Evolutionary conservation across 176 grass and related monocot genomes (phyloP).

Genomic region (Cenchrus americanus): DNA sequence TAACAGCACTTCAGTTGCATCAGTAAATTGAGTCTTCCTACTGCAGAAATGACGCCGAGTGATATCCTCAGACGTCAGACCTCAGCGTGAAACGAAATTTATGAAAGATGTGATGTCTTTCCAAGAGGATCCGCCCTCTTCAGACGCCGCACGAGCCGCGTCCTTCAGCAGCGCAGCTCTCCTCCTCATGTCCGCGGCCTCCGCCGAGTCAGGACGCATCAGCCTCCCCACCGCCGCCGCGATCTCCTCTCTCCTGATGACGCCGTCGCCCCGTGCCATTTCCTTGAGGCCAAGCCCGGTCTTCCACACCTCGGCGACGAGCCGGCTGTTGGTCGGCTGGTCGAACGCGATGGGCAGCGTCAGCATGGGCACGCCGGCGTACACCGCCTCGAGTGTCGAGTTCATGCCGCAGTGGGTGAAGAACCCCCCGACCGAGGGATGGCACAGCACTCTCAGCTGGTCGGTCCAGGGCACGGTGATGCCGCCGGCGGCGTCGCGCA

Average conservation of each 20-base stretch:
- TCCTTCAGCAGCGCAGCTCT: constrained; percentile 23
- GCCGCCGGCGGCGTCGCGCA: neutral
- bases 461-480: constrained; percentile 47
- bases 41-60: neutral
- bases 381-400: constrained; percentile 45
- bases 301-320: constrained; percentile 46
- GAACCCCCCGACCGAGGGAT: constrained; percentile 47
- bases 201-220: constrained; percentile 24
- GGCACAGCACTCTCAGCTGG: constrained; percentile 51
- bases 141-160: constrained; percentile 14
- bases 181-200: constrained; percentile 28
- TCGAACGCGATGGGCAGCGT: constrained; percentile 42
- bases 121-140: constrained; percentile 37
- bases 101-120: constrained; percentile 49
- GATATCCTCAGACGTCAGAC: neutral
- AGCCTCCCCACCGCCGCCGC: constrained; percentile 24
- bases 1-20: too few species aligned
- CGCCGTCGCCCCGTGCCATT: neutral
- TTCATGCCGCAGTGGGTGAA: constrained; percentile 65
- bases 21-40: neutral
- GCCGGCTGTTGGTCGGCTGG: constrained; percentile 39
- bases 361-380: constrained; percentile 52
- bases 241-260: constrained; percentile 40
- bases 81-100: constrained; percentile 31
- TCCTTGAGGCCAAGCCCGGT: constrained; percentile 34